Evolutionary conservation across 2,329 filamentous ascomycete species (phyloP).

Genomic region (Aspergillus jensenii): DNA sequence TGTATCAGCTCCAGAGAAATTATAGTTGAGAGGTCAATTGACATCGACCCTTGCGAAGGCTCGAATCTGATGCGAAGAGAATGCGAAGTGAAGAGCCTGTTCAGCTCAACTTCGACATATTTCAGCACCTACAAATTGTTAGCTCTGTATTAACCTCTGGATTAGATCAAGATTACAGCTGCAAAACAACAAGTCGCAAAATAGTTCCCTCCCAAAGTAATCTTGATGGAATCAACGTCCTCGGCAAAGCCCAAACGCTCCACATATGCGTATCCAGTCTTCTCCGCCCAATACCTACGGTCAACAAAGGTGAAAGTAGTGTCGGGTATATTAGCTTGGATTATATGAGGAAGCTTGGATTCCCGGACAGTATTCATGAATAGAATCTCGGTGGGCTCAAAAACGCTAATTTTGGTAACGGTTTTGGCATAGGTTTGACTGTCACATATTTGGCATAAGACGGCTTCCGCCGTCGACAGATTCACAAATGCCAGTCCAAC

Average conservation of each 20-base stretch:
- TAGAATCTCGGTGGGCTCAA: slow-evolving; percentile 75
- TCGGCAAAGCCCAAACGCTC: slow-evolving; percentile 75
- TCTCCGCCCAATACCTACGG: slow-evolving; percentile 81
- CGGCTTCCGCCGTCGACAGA: slow-evolving; percentile 76
- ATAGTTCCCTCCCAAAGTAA: slow-evolving; percentile 78
- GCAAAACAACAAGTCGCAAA: slow-evolving; percentile 83
- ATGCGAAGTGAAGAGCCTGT: slow-evolving; percentile 69
- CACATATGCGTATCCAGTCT: slow-evolving; percentile 73
- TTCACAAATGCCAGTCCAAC: slow-evolving; percentile 88
- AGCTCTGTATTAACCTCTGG: background rate
- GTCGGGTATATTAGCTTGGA: slow-evolving; percentile 69
- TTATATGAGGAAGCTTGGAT: slow-evolving; percentile 71
- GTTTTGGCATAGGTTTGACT: slow-evolving; percentile 89
- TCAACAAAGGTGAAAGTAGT: slow-evolving; percentile 66
- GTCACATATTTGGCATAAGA: slow-evolving; percentile 88
- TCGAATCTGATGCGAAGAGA: slow-evolving; percentile 85
- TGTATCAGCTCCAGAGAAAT: slow-evolving; percentile 86
- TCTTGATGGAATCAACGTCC: slow-evolving; percentile 77
- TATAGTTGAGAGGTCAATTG: slow-evolving; percentile 89
- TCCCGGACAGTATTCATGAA: slow-evolving; percentile 72
- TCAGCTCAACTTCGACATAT: slow-evolving; percentile 71
- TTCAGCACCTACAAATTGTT: slow-evolving; percentile 64
- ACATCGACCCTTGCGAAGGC: slow-evolving; percentile 88
- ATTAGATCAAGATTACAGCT: slow-evolving; percentile 60
- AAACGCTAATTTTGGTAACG: slow-evolving; percentile 79